Evolutionary conservation across 2,329 filamentous ascomycete genomes (phyloP), one percentile per base, ranked within the genome.

Genomic region (Colletotrichum sp.): DNA sequence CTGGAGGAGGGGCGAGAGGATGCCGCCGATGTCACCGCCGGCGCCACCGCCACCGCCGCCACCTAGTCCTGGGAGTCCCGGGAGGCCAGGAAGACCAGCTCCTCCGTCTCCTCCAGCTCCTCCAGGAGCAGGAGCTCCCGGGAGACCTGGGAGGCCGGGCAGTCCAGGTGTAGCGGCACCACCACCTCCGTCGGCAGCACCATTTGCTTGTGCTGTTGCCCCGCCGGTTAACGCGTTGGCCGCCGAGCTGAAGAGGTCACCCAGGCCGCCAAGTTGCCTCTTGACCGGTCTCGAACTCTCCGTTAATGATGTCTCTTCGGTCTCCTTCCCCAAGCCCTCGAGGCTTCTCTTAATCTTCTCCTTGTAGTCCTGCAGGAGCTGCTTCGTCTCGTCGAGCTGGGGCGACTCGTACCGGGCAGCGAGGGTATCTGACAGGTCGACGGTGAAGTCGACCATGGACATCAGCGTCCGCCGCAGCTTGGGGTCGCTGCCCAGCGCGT

Each of bases 401-500:
- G 71, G 54, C 4, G 68, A 57, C 7, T 76, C 74, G 36, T 75
- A 70, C 5, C 62, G 71, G 2, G 65, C 51, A 4, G 63, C 74
- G 1, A 76, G 59, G 11, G 66, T 38, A 3, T 72, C 66, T 2
- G 75, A 74, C 15, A 76, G 34, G 6, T 76, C 75, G 15, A 65
- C 66, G 6, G 66, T 76, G 36, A 72, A 69, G 34, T 76, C 75
- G 3, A 76, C 74, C 65, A 76, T 67, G n/a, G 66, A 61, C 54
- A 76, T 34, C 6, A 76, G 54, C 3, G 71, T 75, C 29, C 71
- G 68, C 3, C 71, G 64, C 12, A 76, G 66, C 36, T 65, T 68
- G 27, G 61, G 34, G 18, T 76, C 75, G 43, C 34, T 72, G 4
- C 75, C 71, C 51, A 76, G 65, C 6, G 74, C 66, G 5, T 72